A percentile compares a stretch with the other conserved stretches of the same genome.
Evolutionary conservation across 176 grass and related monocot species (phyloP).

Genomic region (Hordeum vulgare): DNA sequence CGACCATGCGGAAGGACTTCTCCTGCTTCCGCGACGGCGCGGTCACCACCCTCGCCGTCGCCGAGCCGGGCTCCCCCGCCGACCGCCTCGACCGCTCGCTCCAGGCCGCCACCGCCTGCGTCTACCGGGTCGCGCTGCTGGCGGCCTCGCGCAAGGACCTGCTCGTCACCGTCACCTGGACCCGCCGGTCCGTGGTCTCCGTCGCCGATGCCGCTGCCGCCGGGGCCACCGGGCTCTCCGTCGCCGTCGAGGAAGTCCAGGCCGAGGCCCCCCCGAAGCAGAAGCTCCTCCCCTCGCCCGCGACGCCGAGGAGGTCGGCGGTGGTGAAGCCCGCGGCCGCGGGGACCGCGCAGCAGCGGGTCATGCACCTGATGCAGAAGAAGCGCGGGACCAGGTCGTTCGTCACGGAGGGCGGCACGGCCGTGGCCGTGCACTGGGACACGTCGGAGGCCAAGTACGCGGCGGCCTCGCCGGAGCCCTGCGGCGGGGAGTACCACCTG

Average conservation of each 20-base stretch:
- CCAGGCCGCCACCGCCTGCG: constrained; percentile 27
- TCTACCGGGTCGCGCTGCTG: constrained; percentile 35
- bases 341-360: not conserved
- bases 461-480: constrained; percentile 40
- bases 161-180: constrained; percentile 57
- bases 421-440: constrained; percentile 62
- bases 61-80: not conserved
- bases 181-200: constrained; percentile 14
- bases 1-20: constrained; percentile 60
- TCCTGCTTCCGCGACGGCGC: constrained; percentile 69
- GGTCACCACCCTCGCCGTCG: constrained; percentile 19
- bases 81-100: constrained; percentile 45
- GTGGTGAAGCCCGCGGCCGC: not conserved
- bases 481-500: constrained; percentile 53
- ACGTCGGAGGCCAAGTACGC: constrained; percentile 43
- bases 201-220: not conserved
- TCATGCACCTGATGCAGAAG: constrained; percentile 30
- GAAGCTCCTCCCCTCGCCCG: not conserved
- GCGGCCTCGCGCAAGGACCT: constrained; percentile 46
- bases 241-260: constrained; percentile 19
- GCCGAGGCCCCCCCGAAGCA: not conserved
- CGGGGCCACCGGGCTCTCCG: constrained; percentile 19
- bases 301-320: constrained; percentile 18
- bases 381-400: constrained; percentile 50
- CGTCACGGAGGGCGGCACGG: constrained; percentile 43